Conservation (phyloP, 148 eudicot species). For the Rheum nobile region DNA sequence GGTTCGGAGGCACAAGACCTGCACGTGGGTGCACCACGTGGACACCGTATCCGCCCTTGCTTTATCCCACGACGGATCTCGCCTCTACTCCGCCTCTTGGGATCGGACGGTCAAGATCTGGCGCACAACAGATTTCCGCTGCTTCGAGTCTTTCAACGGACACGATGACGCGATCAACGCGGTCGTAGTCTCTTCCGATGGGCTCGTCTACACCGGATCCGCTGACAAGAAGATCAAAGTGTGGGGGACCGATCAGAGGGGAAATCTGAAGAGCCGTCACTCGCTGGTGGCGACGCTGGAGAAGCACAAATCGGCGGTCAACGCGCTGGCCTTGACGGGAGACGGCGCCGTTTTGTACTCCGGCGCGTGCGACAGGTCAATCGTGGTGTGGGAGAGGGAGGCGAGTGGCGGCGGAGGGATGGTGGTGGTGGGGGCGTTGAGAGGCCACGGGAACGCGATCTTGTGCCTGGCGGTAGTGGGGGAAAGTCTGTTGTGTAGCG, state of each 20-base stretch:
- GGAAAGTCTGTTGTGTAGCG: slow-evolving; percentile 45
- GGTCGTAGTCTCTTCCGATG: slow-evolving; percentile 35
- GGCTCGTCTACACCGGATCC: slow-evolving; percentile 62
- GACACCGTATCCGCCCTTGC: slow-evolving; percentile 70
- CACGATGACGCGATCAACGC: slow-evolving; percentile 77
- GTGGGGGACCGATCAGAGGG: slow-evolving; percentile 54
- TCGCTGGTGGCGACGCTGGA: slow-evolving; percentile 37
- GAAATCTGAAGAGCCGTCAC: slow-evolving; percentile 17
- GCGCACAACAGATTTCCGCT: slow-evolving; percentile 61
- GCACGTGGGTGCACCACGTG: slow-evolving; percentile 80
- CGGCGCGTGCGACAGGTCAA: slow-evolving; percentile 60
- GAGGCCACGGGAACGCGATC: slow-evolving; percentile 63
- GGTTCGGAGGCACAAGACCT: slow-evolving; percentile 44
- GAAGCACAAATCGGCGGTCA: slow-evolving; percentile 55
- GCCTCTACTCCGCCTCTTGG: slow-evolving; percentile 72
- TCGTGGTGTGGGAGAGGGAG: slow-evolving; percentile 50
- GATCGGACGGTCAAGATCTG: slow-evolving; percentile 77
- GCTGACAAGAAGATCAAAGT: slow-evolving; percentile 81
- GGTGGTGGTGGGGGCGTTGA: slow-evolving; percentile 39
- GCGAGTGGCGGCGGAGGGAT: slow-evolving; percentile 16
- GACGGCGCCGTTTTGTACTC: slow-evolving; percentile 25
- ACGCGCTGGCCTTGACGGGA: slow-evolving; percentile 41
- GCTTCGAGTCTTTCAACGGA: slow-evolving; percentile 57
- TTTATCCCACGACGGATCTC: slow-evolving; percentile 32
- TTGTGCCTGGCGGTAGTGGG: slow-evolving; percentile 53